Evolutionary conservation across 192 early-diverging fungal genomes (phyloP), one percentile per base, ranked within the genome.

Genomic region (Entomortierella parvispora): DNA sequence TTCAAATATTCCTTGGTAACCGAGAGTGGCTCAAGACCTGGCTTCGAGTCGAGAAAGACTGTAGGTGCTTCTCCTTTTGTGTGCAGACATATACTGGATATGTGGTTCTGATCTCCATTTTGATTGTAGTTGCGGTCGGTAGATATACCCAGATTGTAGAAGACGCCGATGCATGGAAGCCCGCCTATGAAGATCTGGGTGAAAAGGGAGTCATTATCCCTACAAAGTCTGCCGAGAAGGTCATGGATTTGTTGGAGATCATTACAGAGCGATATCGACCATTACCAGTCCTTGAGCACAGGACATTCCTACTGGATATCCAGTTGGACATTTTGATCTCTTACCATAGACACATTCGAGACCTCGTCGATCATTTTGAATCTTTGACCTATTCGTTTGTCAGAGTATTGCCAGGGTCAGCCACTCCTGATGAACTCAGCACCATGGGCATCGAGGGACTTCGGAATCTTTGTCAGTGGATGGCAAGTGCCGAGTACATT

Each of bases 31-130:
- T 91, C 71, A 83, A 83, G 6, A 84, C 88, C 7, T 94, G 93
- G 93, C 74, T 94, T 26, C 80, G 86, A 43, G 83, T 86, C 4
- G 93, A 93, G 61, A 89, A 88, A 40, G 74, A 83, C 14, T 87
- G 87, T 88, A 87, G 37, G 12, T 40, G 7, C 37, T 12, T 9
- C 5, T 40, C 37, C 12, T 47, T 44, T 62, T 40, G 10, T 50
- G 23, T 53, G 37, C 20, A 32, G 28, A 47, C 15, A 1, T 6
- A 2, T 22, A 20, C 28, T 2, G 22, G 9, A 17, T 18, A 56
- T 5, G n/a, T 28, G 18, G 7, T 42, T 15, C 40, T 17, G 28
- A 28, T 46, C 5, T 29, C 2, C 32, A 11, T 37, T 46, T 53
- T 17, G 2, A 20, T n/a, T 33, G 28, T 62, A 86, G 85, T 77